These are phyloP conservation scores for Persicaria tinctoria DNA, from an alignment of 148 eudicot species.

Conservation along the genomic window DNA sequence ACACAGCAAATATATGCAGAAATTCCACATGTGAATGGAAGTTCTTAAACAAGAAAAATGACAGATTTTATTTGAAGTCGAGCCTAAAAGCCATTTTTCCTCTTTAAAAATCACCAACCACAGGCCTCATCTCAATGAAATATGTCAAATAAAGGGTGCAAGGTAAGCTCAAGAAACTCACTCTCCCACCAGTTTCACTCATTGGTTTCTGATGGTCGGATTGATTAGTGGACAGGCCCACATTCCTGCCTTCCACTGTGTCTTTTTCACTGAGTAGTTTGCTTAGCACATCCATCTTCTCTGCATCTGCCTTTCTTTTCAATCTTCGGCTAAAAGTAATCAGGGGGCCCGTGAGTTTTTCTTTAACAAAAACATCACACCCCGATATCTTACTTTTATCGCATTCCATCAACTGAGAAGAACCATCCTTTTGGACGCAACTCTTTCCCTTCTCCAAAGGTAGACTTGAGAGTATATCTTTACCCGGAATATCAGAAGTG, in stretches of 20 bases:
- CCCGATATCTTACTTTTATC: conserved; percentile 9
- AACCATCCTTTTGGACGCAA: conserved; percentile 14
- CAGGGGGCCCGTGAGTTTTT: conserved; percentile 22
- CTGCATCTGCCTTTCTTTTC: conserved; percentile 27
- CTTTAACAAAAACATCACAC: conserved; percentile 14
- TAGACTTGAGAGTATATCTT: conserved; percentile 8
- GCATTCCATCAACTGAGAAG: conserved; percentile 8
- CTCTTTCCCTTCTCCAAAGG: conserved; percentile 9
- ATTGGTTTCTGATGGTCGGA: background rate
- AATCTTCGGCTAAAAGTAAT: conserved; percentile 44
- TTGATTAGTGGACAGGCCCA: background rate
- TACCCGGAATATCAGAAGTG: conserved; percentile 14
- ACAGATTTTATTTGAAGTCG: too few relatives aligned
- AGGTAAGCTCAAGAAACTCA: too few relatives aligned
- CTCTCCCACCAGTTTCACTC: background rate
- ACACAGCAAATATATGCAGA: too few relatives aligned
- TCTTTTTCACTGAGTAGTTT: conserved; percentile 4
- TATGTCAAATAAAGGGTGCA: too few relatives aligned
- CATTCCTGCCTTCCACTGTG: background rate
- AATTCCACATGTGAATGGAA: too few relatives aligned
- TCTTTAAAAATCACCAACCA: too few relatives aligned
- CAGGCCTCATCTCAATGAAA: too few relatives aligned
- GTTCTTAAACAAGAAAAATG: too few relatives aligned
- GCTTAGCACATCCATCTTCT: conserved; percentile 6
- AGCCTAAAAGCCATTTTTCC: too few relatives aligned